Percentiles rank a stretch among this genome's conserved stretches.
phyloP scores from a whole-genome alignment of 208 protist genomes.

The Trypanosoma conorhini region DNA sequence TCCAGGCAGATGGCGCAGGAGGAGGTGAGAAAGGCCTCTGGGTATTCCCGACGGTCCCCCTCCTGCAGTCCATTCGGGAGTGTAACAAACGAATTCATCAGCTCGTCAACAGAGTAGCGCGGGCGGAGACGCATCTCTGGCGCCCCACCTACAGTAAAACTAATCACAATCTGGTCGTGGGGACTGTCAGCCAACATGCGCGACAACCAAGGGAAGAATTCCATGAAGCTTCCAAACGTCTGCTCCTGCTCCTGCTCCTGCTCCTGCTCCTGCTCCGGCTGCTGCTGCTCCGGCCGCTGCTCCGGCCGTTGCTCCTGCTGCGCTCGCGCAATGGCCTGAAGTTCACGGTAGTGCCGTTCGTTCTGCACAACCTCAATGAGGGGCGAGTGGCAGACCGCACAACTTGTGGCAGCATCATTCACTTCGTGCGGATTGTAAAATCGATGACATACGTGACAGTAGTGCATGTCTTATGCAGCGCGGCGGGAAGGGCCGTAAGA shows the following conservation, averaged over 20 bases:
- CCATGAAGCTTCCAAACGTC: constrained; percentile 8
- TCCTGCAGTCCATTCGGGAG: constrained; percentile 23
- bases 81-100: constrained; percentile 19
- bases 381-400: constrained; percentile 18
- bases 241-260: neutral
- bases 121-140: neutral
- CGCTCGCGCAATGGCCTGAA: constrained; percentile 2
- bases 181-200: constrained; percentile 6
- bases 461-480: constrained; percentile 16
- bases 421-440: constrained; percentile 3
- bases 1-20: constrained; percentile 29
- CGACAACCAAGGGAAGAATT: constrained; percentile 3
- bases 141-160: neutral
- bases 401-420: neutral
- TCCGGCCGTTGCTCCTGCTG: neutral
- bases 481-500: neutral
- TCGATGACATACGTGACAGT: constrained; percentile 19
- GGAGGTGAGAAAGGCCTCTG: constrained; percentile 20
- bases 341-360: constrained; percentile 8
- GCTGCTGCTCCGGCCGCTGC: neutral
- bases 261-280: neutral
- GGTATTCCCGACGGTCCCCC: constrained; percentile 28
- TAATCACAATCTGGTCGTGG: neutral
- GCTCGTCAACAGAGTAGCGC: constrained; percentile 10
- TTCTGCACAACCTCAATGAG: constrained; percentile 20